Conservation (phyloP, 225 moss, liverwort and hornwort genomes). For the Pseudisothecium myosuroides region DNA sequence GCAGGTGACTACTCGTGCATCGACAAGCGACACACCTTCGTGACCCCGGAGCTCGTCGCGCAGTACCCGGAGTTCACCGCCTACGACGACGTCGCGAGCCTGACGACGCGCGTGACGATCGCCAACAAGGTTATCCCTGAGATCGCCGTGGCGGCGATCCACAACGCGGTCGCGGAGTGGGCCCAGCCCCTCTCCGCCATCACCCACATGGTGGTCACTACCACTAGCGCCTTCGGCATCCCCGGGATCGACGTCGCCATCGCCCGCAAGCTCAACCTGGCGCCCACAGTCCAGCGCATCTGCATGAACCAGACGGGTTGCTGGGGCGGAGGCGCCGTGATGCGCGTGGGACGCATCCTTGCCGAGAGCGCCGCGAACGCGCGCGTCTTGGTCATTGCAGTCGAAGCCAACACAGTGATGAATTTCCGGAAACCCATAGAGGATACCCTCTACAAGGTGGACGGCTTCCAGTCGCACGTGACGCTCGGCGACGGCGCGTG, state of each 20-base stretch:
- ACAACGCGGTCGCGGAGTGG: conserved; percentile 25
- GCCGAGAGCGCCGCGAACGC: conserved; percentile 30
- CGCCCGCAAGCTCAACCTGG: conserved; percentile 16
- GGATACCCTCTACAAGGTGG: conserved; percentile 16
- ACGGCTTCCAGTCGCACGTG: conserved; percentile 19
- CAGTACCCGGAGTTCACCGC: conserved; percentile 28
- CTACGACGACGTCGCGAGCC: conserved; percentile 15
- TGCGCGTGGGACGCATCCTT: conserved; percentile 33
- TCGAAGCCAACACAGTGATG: conserved; percentile 40
- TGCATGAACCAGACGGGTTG: conserved; percentile 28
- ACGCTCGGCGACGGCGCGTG: conserved; percentile 30
- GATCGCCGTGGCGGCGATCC: conserved; percentile 11
- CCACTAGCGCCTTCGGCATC: conserved; percentile 10
- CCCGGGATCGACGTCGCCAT: conserved; percentile 41
- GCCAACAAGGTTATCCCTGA: conserved; percentile 31
- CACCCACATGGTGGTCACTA: conserved; percentile 42
- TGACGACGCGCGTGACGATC: conserved; percentile 25
- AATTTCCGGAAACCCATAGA: conserved; percentile 42
- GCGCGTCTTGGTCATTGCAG: conserved; percentile 30
- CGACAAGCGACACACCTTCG: conserved; percentile 32
- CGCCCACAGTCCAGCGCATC: conserved; percentile 32
- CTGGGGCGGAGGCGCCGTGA: conserved; percentile 29
- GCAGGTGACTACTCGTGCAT: conserved; percentile 38
- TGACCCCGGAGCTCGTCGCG: conserved; percentile 28
- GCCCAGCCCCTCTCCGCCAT: conserved; percentile 18